Conservation (phyloP, 1,284 basidiomycete genomes). For the Leccinum pachyderme region DNA sequence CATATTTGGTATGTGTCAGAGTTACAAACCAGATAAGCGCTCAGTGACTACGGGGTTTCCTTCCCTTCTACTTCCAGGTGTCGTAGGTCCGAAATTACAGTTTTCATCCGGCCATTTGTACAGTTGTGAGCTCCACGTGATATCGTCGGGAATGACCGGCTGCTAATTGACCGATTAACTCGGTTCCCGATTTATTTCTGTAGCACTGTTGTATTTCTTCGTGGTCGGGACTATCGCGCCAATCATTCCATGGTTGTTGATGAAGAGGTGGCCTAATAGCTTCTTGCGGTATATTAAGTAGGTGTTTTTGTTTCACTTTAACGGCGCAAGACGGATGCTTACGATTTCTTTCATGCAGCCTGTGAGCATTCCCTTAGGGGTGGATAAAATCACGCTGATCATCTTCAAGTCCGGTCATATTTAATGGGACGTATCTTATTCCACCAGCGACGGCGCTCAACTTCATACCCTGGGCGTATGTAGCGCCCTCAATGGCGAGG, state of each 20-base stretch:
- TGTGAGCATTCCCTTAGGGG: slow-evolving; percentile 18
- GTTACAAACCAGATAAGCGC: not conserved
- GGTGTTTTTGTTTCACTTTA: slow-evolving; percentile 7
- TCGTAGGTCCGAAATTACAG: slow-evolving; percentile 39
- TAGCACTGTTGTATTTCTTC: slow-evolving; percentile 47
- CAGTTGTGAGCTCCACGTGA: slow-evolving; percentile 17
- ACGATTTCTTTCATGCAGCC: slow-evolving; percentile 8
- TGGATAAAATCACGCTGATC: not conserved
- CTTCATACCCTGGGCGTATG: slow-evolving; percentile 39
- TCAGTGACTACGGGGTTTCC: not conserved
- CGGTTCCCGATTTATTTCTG: not conserved
- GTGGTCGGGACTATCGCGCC: slow-evolving; percentile 45
- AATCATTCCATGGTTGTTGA: slow-evolving; percentile 41
- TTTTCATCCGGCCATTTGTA: slow-evolving; percentile 40
- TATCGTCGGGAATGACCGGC: not conserved
- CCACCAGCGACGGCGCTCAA: slow-evolving; percentile 46
- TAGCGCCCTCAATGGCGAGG: slow-evolving; percentile 24
- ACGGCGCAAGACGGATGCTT: not conserved
- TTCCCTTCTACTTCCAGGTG: slow-evolving; percentile 23
- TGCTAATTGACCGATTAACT: not conserved
- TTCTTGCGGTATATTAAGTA: slow-evolving; percentile 47
- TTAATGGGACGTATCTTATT: slow-evolving; percentile 33
- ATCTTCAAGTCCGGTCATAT: slow-evolving; percentile 31
- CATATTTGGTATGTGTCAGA: slow-evolving; percentile 31
- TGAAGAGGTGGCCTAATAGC: slow-evolving; percentile 43